Conservation (phyloP, 2,329 filamentous ascomycete genomes). For the Microdochium trichocladiopsis region DNA sequence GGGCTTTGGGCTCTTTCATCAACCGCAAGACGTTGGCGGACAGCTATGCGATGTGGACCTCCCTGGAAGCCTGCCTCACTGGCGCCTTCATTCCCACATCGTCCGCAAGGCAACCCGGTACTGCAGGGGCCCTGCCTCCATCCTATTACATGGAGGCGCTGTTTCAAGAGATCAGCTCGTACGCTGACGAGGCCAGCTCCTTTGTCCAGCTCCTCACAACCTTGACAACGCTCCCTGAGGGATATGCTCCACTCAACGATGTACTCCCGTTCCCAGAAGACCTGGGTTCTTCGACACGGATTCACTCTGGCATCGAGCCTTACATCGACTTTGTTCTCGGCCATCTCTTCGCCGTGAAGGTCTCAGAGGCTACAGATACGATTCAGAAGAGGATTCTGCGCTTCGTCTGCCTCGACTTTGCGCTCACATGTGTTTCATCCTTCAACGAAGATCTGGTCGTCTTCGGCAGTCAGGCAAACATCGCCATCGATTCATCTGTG, state of each 20-base stretch:
- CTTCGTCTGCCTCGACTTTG: slow-evolving; percentile 78
- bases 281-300: slow-evolving; percentile 68
- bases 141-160: slow-evolving; percentile 50
- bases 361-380: slow-evolving; percentile 57
- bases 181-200: slow-evolving; percentile 79
- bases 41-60: slow-evolving; percentile 70
- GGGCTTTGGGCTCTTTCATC: slow-evolving; percentile 68
- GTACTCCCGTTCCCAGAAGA: slow-evolving; percentile 79
- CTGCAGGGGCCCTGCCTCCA: slow-evolving; percentile 17
- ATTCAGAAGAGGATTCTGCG: slow-evolving; percentile 67
- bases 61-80: slow-evolving; percentile 73
- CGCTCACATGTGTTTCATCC: slow-evolving; percentile 67
- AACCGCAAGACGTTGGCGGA: slow-evolving; percentile 63
- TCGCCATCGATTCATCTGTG: slow-evolving; percentile 70
- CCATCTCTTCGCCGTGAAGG: slow-evolving; percentile 63
- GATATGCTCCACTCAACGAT: slow-evolving; percentile 60
- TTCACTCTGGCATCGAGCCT: slow-evolving; percentile 76
- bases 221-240: slow-evolving; percentile 60
- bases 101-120: slow-evolving; percentile 14
- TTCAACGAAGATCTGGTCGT: slow-evolving; percentile 95
- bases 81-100: slow-evolving; percentile 38
- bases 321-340: slow-evolving; percentile 91
- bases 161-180: slow-evolving; percentile 66
- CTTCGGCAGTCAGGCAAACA: slow-evolving; percentile 70
- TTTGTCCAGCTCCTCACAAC: slow-evolving; percentile 73